phyloP scores from a whole-genome alignment of 768 basidiomycete genomes.

The Obba rivulosa region DNA sequence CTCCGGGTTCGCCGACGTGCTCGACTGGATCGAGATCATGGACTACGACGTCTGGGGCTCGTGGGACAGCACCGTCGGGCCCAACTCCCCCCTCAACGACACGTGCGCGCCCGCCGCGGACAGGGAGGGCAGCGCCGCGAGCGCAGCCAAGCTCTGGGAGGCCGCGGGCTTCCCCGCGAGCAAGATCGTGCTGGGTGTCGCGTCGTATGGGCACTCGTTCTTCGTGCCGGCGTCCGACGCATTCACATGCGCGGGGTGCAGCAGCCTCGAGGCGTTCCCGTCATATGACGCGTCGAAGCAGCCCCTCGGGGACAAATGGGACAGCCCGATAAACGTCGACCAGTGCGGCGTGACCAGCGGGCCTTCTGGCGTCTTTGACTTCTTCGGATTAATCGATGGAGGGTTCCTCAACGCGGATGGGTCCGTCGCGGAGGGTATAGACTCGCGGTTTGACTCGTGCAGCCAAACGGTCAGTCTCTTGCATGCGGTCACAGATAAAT shows the following conservation, averaged over 20 bases:
- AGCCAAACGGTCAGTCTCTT: constrained; percentile 58
- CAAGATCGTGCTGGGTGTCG: constrained; percentile 77
- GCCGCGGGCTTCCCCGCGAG: constrained; percentile 66
- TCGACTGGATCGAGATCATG: constrained; percentile 64
- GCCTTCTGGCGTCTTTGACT: constrained; percentile 48
- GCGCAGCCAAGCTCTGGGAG: constrained; percentile 71
- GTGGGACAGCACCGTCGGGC: constrained; percentile 51
- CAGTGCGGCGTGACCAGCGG: constrained; percentile 27
- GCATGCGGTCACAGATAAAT: no score
- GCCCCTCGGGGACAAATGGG: constrained; percentile 33
- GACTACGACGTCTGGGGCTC: constrained; percentile 57
- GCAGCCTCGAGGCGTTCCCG: constrained; percentile 40
- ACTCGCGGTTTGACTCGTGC: constrained; percentile 55
- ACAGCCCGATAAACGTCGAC: constrained; percentile 15
- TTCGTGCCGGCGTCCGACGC: constrained; percentile 22
- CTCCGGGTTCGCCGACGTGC: constrained; percentile 58
- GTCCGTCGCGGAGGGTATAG: constrained; percentile 41
- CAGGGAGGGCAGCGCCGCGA: constrained; percentile 69
- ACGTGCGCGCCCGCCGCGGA: constrained; percentile 46
- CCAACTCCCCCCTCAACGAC: constrained; percentile 81
- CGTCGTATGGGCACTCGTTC: constrained; percentile 78
- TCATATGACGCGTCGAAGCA: constrained; percentile 37
- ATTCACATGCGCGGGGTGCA: constrained; percentile 31
- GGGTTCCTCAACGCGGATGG: constrained; percentile 49
- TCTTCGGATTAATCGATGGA: constrained; percentile 50